Evolutionary conservation across 179 eudicot genomes (phyloP).

Genomic region (Patellifolia procumbens): DNA sequence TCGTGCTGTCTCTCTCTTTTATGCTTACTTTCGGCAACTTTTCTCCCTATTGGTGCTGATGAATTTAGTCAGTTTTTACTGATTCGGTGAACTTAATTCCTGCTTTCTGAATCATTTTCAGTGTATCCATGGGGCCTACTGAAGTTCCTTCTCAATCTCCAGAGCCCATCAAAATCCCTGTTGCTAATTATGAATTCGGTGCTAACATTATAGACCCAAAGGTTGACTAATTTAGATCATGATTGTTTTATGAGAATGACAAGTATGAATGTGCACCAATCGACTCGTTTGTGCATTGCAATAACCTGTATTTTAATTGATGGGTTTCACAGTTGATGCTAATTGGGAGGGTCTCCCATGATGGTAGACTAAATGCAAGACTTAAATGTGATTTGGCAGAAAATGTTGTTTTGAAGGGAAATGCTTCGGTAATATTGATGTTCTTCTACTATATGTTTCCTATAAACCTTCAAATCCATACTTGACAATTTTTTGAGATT

Average conservation of each 20-base stretch:
- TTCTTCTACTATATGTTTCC: not conserved
- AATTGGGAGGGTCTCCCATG: conserved; percentile 78
- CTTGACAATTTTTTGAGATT: conserved; percentile 16
- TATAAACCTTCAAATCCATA: not conserved
- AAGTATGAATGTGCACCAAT: conserved; percentile 7
- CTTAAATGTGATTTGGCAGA: conserved; percentile 86
- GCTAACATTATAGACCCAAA: conserved; percentile 86
- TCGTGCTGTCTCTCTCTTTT: not conserved
- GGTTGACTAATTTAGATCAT: conserved; percentile 35
- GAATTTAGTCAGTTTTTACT: no score
- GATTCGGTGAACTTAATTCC: no score
- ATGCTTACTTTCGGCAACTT: not conserved
- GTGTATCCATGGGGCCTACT: conserved; percentile 87
- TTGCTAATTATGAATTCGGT: conserved; percentile 91
- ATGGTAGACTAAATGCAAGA: conserved; percentile 85
- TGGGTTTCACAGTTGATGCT: conserved; percentile 73
- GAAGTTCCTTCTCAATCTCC: conserved; percentile 84
- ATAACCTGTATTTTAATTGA: conserved; percentile 9
- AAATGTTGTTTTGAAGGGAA: conserved; percentile 70
- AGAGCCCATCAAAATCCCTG: conserved; percentile 85
- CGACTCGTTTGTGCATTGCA: not conserved
- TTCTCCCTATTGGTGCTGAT: not conserved
- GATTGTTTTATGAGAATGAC: not conserved
- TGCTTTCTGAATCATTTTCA: conserved; percentile 27
- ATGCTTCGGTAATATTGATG: conserved; percentile 54